Conservation (phyloP, 495 filamentous ascomycete genomes). For the Trichoderma reesei region DNA sequence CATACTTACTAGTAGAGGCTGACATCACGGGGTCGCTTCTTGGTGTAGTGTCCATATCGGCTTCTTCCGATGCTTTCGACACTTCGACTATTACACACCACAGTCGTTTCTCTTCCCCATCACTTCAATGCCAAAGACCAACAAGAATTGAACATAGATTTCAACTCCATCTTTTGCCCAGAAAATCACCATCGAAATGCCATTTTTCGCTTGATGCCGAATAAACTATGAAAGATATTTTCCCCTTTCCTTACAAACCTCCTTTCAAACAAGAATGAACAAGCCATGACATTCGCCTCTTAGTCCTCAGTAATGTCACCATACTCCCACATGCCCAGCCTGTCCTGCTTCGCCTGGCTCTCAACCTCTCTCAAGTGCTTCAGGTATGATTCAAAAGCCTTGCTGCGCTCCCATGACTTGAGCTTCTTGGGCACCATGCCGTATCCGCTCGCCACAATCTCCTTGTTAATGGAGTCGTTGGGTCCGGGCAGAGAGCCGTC, state of each 20-base stretch:
- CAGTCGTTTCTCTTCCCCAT: not conserved
- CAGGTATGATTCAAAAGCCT: slow-evolving; percentile 58
- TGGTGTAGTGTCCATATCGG: too few relatives aligned
- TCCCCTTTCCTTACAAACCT: not conserved
- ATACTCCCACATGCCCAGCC: slow-evolving; percentile 94
- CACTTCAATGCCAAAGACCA: not conserved
- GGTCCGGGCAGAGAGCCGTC: slow-evolving; percentile 34
- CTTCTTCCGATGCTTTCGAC: not conserved
- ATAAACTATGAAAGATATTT: not conserved
- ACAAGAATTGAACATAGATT: not conserved
- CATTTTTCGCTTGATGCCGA: not conserved
- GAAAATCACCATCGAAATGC: not conserved
- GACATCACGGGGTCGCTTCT: too few relatives aligned
- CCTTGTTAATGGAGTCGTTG: slow-evolving; percentile 71
- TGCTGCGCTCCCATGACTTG: slow-evolving; percentile 72
- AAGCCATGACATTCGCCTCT: not conserved
- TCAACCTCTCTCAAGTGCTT: slow-evolving; percentile 57
- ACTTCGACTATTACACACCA: not conserved
- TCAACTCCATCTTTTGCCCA: not conserved
- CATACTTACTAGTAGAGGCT: too few relatives aligned
- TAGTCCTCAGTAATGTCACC: slow-evolving; percentile 89
- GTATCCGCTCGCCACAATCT: slow-evolving; percentile 70
- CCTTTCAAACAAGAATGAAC: not conserved
- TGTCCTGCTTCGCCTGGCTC: slow-evolving; percentile 61
- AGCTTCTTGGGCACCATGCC: slow-evolving; percentile 85